phyloP scores from a whole-genome alignment of 495 filamentous ascomycete genomes.

The Xylaria longipes region DNA sequence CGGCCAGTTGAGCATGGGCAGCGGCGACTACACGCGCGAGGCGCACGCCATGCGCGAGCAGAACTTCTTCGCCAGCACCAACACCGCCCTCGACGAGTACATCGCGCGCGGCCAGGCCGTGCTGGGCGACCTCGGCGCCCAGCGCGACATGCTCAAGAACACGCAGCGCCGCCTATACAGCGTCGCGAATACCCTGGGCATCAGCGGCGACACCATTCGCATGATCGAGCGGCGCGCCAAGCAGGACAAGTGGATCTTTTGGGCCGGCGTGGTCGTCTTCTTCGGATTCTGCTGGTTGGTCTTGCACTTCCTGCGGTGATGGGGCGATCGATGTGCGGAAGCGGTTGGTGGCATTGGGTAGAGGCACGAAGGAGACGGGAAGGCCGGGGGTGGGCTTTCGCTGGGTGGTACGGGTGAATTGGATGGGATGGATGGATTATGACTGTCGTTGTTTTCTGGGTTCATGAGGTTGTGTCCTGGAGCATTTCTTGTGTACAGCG shows the following conservation, averaged over 20 bases:
- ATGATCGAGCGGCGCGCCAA: conserved; percentile 91
- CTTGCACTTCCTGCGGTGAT: conserved; percentile 78
- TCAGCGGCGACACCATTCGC: conserved; percentile 94
- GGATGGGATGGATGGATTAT: background rate
- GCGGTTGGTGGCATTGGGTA: background rate
- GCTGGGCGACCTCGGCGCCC: conserved; percentile 84
- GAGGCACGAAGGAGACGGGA: background rate
- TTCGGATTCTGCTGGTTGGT: conserved; percentile 91
- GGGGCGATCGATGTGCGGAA: too few relatives aligned
- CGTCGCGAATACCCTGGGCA: conserved; percentile 90
- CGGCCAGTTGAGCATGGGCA: conserved; percentile 59
- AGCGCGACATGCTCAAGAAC: conserved; percentile 91
- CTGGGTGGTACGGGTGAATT: background rate
- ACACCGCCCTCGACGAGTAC: conserved; percentile 88
- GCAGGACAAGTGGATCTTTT: conserved; percentile 99
- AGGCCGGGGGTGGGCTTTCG: background rate
- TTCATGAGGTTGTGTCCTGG: conserved; percentile 11
- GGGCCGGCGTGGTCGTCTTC: conserved; percentile 86
- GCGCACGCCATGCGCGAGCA: conserved; percentile 89
- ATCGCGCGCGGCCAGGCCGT: conserved; percentile 89
- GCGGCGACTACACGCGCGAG: conserved; percentile 71
- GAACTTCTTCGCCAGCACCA: conserved; percentile 79
- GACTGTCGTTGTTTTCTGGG: conserved; percentile 1
- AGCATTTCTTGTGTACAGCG: conserved; percentile 24
- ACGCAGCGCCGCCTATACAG: conserved; percentile 90